phyloP scores from a whole-genome alignment of 1,284 basidiomycete genomes.

The Wolfiporia cocos region DNA sequence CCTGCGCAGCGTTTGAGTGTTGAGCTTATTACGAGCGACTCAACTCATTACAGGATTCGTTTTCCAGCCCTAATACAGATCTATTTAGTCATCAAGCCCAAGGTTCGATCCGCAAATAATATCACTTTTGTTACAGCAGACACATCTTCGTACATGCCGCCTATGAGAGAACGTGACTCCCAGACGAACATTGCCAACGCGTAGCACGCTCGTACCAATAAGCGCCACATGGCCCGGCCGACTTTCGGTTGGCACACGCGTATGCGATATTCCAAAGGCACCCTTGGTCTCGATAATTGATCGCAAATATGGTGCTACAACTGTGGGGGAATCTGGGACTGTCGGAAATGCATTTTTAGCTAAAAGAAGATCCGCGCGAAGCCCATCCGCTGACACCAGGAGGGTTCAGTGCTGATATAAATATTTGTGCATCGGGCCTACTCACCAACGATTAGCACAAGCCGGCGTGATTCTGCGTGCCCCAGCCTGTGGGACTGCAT shows the following conservation, averaged over 20 bases:
- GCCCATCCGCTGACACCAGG: slow-evolving; percentile 59
- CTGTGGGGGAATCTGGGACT: slow-evolving; percentile 44
- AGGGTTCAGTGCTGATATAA: background rate
- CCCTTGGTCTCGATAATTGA: slow-evolving; percentile 62
- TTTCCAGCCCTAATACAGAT: slow-evolving; percentile 76
- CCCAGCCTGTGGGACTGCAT: slow-evolving; percentile 51
- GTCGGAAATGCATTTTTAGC: slow-evolving; percentile 53
- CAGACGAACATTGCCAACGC: no score
- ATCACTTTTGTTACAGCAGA: slow-evolving; percentile 81
- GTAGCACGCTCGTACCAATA: slow-evolving; percentile 48
- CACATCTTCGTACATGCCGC: slow-evolving; percentile 91
- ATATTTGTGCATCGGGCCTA: slow-evolving; percentile 4
- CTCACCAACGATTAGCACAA: slow-evolving; percentile 79
- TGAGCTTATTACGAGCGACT: background rate
- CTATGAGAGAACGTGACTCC: slow-evolving; percentile 25
- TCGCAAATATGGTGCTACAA: slow-evolving; percentile 77
- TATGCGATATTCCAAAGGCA: slow-evolving; percentile 83
- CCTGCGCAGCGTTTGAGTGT: slow-evolving; percentile 32
- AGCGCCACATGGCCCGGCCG: slow-evolving; percentile 87
- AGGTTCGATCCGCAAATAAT: background rate
- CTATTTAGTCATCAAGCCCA: background rate
- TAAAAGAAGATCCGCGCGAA: slow-evolving; percentile 81
- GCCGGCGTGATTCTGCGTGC: slow-evolving; percentile 54
- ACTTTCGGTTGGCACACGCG: slow-evolving; percentile 85
- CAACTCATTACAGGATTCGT: slow-evolving; percentile 67